Evolutionary conservation across 768 basidiomycete species (phyloP).

Genomic region (Boletus barrowsii): DNA sequence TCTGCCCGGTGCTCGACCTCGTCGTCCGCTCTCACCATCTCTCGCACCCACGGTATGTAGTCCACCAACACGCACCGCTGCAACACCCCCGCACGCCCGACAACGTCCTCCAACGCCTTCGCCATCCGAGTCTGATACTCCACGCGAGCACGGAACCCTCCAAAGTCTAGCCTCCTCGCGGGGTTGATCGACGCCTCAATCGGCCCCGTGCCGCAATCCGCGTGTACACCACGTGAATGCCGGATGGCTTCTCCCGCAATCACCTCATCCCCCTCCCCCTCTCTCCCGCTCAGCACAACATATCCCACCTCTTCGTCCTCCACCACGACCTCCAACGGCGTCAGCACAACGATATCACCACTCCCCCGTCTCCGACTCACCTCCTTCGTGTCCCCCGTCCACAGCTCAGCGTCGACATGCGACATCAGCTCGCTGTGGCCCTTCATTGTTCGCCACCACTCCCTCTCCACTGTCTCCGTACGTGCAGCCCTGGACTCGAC

Average conservation of each 20-base stretch:
- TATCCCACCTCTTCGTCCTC: slow-evolving; percentile 61
- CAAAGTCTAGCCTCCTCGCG: slow-evolving; percentile 23
- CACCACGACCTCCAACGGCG: slow-evolving; percentile 24
- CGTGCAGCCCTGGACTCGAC: slow-evolving; percentile 24
- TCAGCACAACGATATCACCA: slow-evolving; percentile 5
- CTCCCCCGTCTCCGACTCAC: slow-evolving; percentile 29
- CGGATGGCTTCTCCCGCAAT: slow-evolving; percentile 47
- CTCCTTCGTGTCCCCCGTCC: slow-evolving; percentile 36
- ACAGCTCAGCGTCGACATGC: slow-evolving; percentile 51
- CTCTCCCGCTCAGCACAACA: slow-evolving; percentile 30
- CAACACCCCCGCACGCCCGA: slow-evolving; percentile 27
- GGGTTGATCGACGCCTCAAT: slow-evolving; percentile 35
- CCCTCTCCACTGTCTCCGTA: slow-evolving; percentile 14
- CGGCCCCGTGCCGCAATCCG: slow-evolving; percentile 30
- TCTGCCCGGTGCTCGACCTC: slow-evolving; percentile 21
- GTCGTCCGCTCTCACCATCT: slow-evolving; percentile 69
- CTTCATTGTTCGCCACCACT: slow-evolving; percentile 29
- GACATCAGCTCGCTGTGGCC: slow-evolving; percentile 47
- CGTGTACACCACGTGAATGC: slow-evolving; percentile 45
- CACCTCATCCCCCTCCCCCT: slow-evolving; percentile 41
- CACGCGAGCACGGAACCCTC: slow-evolving; percentile 40
- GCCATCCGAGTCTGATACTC: slow-evolving; percentile 41
- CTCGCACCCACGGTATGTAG: slow-evolving; percentile 64
- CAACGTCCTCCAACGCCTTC: slow-evolving; percentile 46
- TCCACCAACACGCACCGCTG: slow-evolving; percentile 55